Evolutionary conservation across 2,329 filamentous ascomycete species (phyloP).

Genomic region (Chaetomium sp.): DNA sequence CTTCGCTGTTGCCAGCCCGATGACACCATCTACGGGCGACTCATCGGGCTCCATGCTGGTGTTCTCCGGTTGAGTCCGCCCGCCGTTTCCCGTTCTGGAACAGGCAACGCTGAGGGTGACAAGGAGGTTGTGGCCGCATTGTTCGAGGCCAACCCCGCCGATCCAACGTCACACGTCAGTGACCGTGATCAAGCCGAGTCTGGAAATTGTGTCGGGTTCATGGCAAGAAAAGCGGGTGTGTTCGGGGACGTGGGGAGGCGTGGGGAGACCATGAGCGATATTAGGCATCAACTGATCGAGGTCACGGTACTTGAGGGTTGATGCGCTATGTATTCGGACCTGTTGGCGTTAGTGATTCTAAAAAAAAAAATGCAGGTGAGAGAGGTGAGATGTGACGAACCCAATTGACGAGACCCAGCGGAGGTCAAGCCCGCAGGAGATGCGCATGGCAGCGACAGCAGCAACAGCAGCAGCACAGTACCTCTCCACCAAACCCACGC

Average conservation of each 20-base stretch:
- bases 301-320: not conserved
- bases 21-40: not conserved
- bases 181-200: slow-evolving; percentile 29
- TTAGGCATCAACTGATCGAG: slow-evolving; percentile 10
- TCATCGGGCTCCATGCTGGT: not conserved
- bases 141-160: slow-evolving; percentile 31
- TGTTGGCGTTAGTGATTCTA: not conserved
- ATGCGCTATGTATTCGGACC: not conserved
- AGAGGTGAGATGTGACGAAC: slow-evolving; percentile 5
- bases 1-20: not conserved
- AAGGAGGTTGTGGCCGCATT: slow-evolving; percentile 32
- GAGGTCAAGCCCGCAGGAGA: not conserved
- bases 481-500: not conserved
- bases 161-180: slow-evolving; percentile 31
- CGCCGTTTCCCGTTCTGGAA: slow-evolving; percentile 13
- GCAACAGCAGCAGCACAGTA: not conserved
- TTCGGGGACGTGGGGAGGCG: slow-evolving; percentile 2
- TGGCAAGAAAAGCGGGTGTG: not conserved
- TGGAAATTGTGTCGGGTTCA: not conserved
- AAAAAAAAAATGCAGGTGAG: not conserved
- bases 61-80: not conserved
- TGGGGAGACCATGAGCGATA: not conserved
- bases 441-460: slow-evolving; percentile 6
- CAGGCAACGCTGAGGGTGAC: slow-evolving; percentile 29
- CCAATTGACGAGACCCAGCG: slow-evolving; percentile 1